Base-by-base conservation (phyloP, 2,329 filamentous ascomycete species). In the Davidsoniella virescens region DNA sequence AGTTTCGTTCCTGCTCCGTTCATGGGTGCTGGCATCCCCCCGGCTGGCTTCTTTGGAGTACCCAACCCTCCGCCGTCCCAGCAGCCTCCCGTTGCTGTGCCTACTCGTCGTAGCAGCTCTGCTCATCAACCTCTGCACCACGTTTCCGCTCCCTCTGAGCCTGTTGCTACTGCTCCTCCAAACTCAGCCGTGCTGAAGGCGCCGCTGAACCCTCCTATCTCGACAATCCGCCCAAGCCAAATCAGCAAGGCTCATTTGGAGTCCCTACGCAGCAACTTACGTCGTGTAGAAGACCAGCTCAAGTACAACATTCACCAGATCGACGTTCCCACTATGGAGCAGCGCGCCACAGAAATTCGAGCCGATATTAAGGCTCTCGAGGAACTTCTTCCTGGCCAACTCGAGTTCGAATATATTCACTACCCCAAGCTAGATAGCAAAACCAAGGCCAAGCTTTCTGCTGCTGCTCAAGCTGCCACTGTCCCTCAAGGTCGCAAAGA, bases 281-380 rank as follows among this genome's bases (percentile, higher is more conserved):
- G 54, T 29, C 52, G 55, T 38, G 65, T 73, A 39, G 70, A 78
- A 54, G 71, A 75, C 53, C 76, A 81, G 55, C 61, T 80, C 42
- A 68, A 70, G 48, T 78, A 74, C 64, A 80, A 80, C 58, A 72
- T 69, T 55, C 74, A 80, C 54, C 76, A 80, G 56, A 76, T 80
- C 54, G 76, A 80, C 52, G 73, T 75, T 55, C 68, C 66, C 54
- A 62, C 66, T 33, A 70, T 76, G 59, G 66, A 70, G 53, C 57
- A 62, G 23, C 66, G 68, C 41, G 67, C 64, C 3, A 58, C 64
- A 36, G 59, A 64, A 36, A 58, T 75, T 52, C 62, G 64, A n/a
- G 60, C 64, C 18, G 67, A 68, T 29, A 70, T 78, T 51, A 60
- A 63, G 23, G 64, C 70, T 41, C 76, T 78, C 52, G 71, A 76